phyloP scores from a whole-genome alignment of 1,284 basidiomycete species.

The Sporisorium sorghi region DNA sequence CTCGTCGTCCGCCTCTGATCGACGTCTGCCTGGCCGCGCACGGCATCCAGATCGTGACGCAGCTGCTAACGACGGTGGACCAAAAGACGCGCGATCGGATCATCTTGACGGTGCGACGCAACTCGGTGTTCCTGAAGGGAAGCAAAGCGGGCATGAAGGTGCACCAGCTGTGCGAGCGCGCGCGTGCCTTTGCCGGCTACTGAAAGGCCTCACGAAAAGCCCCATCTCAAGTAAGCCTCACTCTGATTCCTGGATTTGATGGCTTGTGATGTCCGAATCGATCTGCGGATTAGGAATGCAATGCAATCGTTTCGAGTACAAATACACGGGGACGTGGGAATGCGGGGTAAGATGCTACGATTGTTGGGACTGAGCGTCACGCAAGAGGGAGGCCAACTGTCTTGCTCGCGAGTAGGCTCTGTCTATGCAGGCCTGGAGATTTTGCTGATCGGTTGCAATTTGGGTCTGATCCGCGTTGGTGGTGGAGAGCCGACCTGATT shows the following conservation, averaged over 20 bases:
- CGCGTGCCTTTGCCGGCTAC: conserved; percentile 64
- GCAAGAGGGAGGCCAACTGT: conserved; percentile 18
- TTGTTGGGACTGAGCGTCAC: conserved; percentile 18
- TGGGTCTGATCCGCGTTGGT: conserved; percentile 2
- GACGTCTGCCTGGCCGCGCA: conserved; percentile 63
- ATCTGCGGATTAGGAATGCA: conserved; percentile 4
- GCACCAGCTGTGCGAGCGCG: conserved; percentile 67
- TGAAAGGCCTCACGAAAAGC: no score
- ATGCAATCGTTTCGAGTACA: conserved; percentile 31
- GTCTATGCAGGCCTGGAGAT: conserved; percentile 40
- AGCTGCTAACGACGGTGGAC: conserved; percentile 64
- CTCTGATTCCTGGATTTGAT: neutral
- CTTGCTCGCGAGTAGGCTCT: conserved; percentile 24
- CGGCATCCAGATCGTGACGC: conserved; percentile 66
- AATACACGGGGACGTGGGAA: conserved; percentile 19
- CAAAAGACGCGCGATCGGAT: conserved; percentile 54
- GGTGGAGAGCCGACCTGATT: conserved; percentile 36
- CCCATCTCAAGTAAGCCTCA: no score
- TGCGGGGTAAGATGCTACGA: neutral
- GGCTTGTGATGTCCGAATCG: neutral
- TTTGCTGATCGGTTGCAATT: conserved; percentile 25
- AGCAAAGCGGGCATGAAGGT: conserved; percentile 67
- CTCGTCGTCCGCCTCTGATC: conserved; percentile 60
- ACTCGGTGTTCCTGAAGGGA: conserved; percentile 64
- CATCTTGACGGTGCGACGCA: conserved; percentile 63